Evolutionary conservation across 306 rosid species (phyloP).

Genomic region (Malus orientalis): DNA sequence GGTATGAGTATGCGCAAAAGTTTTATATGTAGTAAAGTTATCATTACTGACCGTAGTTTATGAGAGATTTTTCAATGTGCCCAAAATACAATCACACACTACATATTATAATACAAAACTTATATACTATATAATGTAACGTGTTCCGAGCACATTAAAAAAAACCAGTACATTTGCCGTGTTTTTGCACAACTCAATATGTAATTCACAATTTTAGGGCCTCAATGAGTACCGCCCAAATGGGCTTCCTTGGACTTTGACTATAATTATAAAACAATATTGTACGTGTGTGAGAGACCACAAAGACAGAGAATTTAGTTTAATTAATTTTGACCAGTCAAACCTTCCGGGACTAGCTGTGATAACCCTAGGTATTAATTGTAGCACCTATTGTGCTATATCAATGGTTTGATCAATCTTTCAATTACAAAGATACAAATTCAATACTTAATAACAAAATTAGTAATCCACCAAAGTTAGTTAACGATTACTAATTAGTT

Average conservation of each 20-base stretch:
- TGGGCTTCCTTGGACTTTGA: constrained; percentile 2
- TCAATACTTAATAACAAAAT: neutral
- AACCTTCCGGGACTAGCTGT: neutral
- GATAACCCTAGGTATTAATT: neutral
- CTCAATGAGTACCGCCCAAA: neutral
- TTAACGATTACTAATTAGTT: no score
- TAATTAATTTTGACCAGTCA: constrained; percentile 16
- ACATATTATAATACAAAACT: no score
- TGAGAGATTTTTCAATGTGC: no score
- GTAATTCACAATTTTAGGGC: neutral
- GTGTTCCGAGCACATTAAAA: no score
- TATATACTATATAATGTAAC: no score
- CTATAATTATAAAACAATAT: neutral
- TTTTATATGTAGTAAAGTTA: neutral
- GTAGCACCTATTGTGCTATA: neutral
- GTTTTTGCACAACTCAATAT: neutral
- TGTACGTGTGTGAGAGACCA: neutral
- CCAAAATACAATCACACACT: accelerated
- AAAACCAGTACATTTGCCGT: neutral
- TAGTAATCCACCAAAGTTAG: neutral
- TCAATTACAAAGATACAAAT: neutral
- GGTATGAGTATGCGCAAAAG: no score
- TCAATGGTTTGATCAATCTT: neutral
- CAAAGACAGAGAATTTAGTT: neutral
- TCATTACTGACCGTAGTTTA: neutral